Evolutionary conservation across 179 eudicot genomes (phyloP).

Genomic region (Silene noctiflora): DNA sequence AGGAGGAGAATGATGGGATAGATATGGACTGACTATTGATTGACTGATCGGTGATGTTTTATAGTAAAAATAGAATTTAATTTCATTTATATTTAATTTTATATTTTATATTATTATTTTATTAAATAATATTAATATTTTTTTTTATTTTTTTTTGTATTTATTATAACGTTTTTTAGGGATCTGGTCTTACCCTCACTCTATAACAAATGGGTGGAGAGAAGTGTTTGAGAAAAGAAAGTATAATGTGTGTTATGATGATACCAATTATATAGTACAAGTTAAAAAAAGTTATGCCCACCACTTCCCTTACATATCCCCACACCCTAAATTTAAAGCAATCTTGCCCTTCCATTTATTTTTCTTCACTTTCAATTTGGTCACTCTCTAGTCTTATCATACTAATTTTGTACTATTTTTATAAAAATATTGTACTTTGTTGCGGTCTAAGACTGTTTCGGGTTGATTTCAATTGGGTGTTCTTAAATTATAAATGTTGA

Average conservation of each 20-base stretch:
- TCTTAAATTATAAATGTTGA: no score
- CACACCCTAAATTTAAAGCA: constrained; percentile 9
- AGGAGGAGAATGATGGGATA: constrained; percentile 27
- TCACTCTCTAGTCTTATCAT: constrained; percentile 16
- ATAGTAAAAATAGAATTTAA: constrained; percentile 13
- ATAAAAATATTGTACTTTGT: neutral
- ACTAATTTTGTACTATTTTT: neutral
- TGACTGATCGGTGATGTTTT: constrained; percentile 34
- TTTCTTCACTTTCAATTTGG: constrained; percentile 5
- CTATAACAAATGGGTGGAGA: constrained; percentile 32
- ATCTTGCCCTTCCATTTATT: neutral
- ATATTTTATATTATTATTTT: neutral
- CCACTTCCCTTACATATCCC: constrained; percentile 3
- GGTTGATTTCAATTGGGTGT: neutral
- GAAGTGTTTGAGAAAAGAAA: constrained; percentile 14
- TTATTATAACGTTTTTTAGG: constrained; percentile 18
- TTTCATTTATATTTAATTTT: neutral
- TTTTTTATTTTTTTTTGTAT: neutral
- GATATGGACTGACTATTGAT: constrained; percentile 38
- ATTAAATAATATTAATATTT: neutral
- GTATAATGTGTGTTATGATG: constrained; percentile 27
- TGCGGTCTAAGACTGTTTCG: neutral
- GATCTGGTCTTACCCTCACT: constrained; percentile 23
- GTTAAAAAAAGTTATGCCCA: constrained; percentile 15
- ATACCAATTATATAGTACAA: constrained; percentile 33